Base-by-base conservation (phyloP, 768 basidiomycete species). In the Termitomyces sp. region DNA sequence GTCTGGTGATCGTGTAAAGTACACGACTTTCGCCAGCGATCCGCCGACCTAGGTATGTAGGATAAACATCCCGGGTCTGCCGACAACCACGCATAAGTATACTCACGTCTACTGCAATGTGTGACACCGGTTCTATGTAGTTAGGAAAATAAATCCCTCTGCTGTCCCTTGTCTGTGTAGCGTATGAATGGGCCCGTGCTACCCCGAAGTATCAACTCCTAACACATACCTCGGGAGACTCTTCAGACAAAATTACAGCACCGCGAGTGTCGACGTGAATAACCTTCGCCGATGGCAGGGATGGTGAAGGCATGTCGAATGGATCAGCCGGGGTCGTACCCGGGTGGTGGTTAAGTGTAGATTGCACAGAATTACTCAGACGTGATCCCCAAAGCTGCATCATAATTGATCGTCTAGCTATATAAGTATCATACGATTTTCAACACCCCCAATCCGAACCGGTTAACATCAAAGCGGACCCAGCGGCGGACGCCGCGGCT, bases 61-160 rank as follows among this genome's bases (percentile, higher is more conserved):
- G 38, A 65, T 58, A 53, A 65, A 46, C 51, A 52, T 58, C 45
- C 46, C 60, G 46, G 33, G 51, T 35, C 42, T 56, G 54, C 54
- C 31, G 37, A 59, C 50, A 50, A 53, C 42, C 52, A 37, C 14
- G 48, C 45, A 26, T 46, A 38, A 38, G 37, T 17, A 38, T 37
- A 83, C 94, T 76, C 68, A 96, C 95, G 68, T 99, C 96, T 55
- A 99, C 87, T 3, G 97, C 97, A 54, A 98, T 94, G 69, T 98
- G 94, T 19, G 94, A 97, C 15, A 99, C 88, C 23, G 93, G 92
- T 72, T 99, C 97, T 59, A 96, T 96, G 75, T 98, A 86, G 68
- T 97, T 95, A 53, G 97, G 97, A 33, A 99, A 81, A 73, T 98
- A 98, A 65, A 99, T 98, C 10, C 94, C 96, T 67, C 95, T 80